Percentiles rank a stretch among this genome's conserved stretches.
Evolutionary conservation across 805 yeast species (phyloP).

Genomic region (Candida pseudofarinosa): DNA sequence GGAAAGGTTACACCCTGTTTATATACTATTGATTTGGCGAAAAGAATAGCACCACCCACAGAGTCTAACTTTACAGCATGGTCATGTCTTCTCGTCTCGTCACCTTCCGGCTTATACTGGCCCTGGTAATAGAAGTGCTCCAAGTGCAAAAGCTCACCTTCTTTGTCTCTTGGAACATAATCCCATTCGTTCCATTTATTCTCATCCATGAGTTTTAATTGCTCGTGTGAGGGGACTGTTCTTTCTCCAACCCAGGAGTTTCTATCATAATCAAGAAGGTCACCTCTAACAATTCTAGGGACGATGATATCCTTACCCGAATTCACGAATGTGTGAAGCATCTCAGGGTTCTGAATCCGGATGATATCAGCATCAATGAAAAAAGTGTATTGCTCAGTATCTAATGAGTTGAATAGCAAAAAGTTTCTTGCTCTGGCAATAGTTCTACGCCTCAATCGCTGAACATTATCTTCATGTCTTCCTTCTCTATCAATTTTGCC

Average conservation of each 20-base stretch:
- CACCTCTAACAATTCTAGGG: constrained; percentile 28
- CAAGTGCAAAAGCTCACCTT: constrained; percentile 27
- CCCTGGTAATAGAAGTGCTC: constrained; percentile 12
- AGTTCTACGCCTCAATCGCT: constrained; percentile 30
- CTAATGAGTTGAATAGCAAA: constrained; percentile 23
- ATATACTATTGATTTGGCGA: constrained; percentile 38
- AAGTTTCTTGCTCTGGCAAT: constrained; percentile 38
- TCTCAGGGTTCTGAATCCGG: constrained; percentile 18
- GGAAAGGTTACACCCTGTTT: constrained; percentile 47
- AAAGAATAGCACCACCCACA: constrained; percentile 51
- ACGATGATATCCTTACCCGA: constrained; percentile 33
- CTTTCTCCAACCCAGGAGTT: constrained; percentile 41
- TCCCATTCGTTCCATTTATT: constrained; percentile 27
- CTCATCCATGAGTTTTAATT: constrained; percentile 22
- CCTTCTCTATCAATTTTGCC: constrained; percentile 13
- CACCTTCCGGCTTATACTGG: constrained; percentile 3
- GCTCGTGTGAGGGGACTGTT: constrained; percentile 25
- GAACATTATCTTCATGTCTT: constrained; percentile 26
- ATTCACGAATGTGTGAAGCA: constrained; percentile 22
- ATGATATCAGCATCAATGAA: constrained; percentile 36
- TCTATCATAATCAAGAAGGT: constrained; percentile 30
- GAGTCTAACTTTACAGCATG: constrained; percentile 35
- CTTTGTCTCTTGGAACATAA: constrained; percentile 31
- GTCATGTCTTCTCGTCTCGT: constrained; percentile 7
- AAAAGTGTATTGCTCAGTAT: constrained; percentile 27